A percentile compares a stretch with the other conserved stretches of the same genome.
Conservation (phyloP, 1,284 basidiomycete species). For the Tilletiaria anomala region DNA sequence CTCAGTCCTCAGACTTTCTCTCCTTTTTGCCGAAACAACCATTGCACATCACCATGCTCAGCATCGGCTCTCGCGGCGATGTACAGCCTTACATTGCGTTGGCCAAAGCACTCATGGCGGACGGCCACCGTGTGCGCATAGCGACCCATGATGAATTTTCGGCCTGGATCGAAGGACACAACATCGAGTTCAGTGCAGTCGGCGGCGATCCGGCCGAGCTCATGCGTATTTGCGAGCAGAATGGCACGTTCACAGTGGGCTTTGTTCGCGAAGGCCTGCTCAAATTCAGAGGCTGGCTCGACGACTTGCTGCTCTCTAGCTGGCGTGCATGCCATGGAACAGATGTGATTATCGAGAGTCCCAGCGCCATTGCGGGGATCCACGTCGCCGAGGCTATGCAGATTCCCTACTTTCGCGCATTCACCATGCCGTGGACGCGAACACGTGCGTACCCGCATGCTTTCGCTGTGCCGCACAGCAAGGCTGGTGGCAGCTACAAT, state of each 20-base stretch:
- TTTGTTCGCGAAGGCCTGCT: conserved; percentile 22
- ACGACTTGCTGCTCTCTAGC: conserved; percentile 22
- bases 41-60: conserved; percentile 52
- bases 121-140: conserved; percentile 50
- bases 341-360: conserved; percentile 30
- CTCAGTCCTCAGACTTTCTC: conserved; percentile 9
- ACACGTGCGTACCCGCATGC: conserved; percentile 29
- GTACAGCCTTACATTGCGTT: conserved; percentile 49
- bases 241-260: conserved; percentile 17
- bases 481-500: conserved; percentile 24
- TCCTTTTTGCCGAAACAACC: conserved; percentile 11
- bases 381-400: conserved; percentile 31
- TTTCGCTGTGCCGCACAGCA: conserved; percentile 21
- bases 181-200: conserved; percentile 20
- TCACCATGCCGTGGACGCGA: conserved; percentile 35
- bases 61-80: conserved; percentile 48
- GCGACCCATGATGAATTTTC: conserved; percentile 51
- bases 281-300: conserved; percentile 30
- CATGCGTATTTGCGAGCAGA: conserved; percentile 28
- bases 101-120: conserved; percentile 40
- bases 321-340: conserved; percentile 25
- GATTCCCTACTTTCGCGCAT: conserved; percentile 29
- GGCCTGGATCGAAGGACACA: conserved; percentile 45
- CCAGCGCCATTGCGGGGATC: conserved; percentile 29
- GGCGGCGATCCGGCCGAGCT: conserved; percentile 28